Conservation (phyloP, 2,329 filamentous ascomycete species). For the Sporothrix pseudoabietina region DNA sequence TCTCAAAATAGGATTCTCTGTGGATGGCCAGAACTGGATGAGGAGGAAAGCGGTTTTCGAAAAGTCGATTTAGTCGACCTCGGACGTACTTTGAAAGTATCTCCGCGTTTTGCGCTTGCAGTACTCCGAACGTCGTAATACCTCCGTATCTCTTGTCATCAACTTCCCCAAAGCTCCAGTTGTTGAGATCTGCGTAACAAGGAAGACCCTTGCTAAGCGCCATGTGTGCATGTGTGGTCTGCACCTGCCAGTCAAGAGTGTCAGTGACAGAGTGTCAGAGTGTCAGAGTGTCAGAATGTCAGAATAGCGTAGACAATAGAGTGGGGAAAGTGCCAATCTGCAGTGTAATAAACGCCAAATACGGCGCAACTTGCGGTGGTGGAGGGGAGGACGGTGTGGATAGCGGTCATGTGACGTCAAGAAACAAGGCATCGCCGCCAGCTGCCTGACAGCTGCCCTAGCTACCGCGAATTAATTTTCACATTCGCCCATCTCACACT, state of each 20-base stretch:
- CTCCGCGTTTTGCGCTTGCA: background rate
- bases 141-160: background rate
- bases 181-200: background rate
- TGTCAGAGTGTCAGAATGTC: background rate
- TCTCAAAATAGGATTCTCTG: background rate
- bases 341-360: background rate
- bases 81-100: background rate
- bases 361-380: background rate
- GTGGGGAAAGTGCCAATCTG: background rate
- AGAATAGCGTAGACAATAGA: no score
- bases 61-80: background rate
- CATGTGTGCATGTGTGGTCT: background rate
- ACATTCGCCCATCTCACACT: background rate
- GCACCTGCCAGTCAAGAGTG: background rate
- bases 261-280: no score
- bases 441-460: conserved; percentile 2
- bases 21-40: background rate
- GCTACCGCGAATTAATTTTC: conserved; percentile 1
- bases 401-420: background rate
- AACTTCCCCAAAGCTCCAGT: background rate
- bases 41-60: background rate
- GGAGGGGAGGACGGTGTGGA: background rate
- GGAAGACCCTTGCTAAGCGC: background rate
- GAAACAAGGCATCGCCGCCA: background rate
- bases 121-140: background rate